Evolutionary conservation across 1,284 basidiomycete genomes (phyloP), one percentile per base, ranked within the genome.

Genomic region (Ganoderma leucocontextum): DNA sequence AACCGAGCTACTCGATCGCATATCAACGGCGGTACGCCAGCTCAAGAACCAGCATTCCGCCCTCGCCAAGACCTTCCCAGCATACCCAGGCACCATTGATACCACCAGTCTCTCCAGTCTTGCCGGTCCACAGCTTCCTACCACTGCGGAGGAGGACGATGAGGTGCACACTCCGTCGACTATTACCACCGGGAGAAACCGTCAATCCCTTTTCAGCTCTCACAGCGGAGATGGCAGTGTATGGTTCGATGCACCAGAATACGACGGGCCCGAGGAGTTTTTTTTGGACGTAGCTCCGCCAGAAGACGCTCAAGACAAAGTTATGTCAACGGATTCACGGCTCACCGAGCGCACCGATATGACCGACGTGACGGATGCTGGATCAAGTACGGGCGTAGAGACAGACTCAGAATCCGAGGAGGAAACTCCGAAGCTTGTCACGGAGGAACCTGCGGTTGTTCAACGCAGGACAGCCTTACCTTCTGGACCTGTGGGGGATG

Each of bases 161-260:
- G 76, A 80, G 75, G 68, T 60, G 36, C 72, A 79, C 39, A 77
- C 78, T 33, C 75, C 77, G 55, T 75, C 78, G 17, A 65, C 75
- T 62, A 66, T 76, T 8, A 78, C 82, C 38, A 77, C 84, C 13
- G 73, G 80, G n/a, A 81, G 82, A 17, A 83, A 83, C 53, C 85
- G 86, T 39, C 78, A 83, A 67, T 91, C 90, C 12, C 80, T 84
- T 25, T 77, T 82, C 29, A 90, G 89, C 19, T 85, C 85, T 29
- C 78, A 84, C n/a, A 89, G 87, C 64, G 90, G 89, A 66, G 80
- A 70, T 52, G 68, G 83, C 62, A 84, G 86, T 65, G 86, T 92
- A 73, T 94, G 92, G 92, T 94, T 86, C 74, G 92, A 94, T 72
- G 92, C 92, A 15, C 76, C 81, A 25, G 87, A 87, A 67, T 84